These are phyloP conservation scores for Phytopythium oedochilum DNA, from an alignment of 352 stramenopile genomes.

Conservation along the genomic window DNA sequence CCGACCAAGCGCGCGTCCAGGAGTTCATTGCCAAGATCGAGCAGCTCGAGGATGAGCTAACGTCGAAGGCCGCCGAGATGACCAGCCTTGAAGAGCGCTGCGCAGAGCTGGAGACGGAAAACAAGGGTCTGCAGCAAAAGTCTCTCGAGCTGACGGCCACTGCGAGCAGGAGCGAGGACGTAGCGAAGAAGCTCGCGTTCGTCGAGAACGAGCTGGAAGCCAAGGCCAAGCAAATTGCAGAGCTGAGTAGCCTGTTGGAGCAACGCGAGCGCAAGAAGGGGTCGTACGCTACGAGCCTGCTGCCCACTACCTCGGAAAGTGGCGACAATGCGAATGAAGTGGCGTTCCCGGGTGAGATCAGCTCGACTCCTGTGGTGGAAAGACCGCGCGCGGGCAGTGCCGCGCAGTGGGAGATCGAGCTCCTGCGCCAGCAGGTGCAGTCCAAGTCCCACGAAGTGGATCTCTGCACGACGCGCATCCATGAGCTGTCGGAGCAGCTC, in stretches of 20 bases:
- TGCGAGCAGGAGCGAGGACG: conserved; percentile 42
- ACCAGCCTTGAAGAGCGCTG: conserved; percentile 50
- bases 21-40: conserved; percentile 45
- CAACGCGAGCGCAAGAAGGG: conserved; percentile 8
- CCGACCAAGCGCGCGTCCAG: conserved; percentile 18
- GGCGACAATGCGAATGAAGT: conserved; percentile 5
- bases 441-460: conserved; percentile 43
- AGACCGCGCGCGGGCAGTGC: conserved; percentile 15
- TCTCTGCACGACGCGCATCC: conserved; percentile 35
- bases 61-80: conserved; percentile 46
- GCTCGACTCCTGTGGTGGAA: background rate
- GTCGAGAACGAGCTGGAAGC: conserved; percentile 43
- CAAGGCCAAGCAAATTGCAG: conserved; percentile 42
- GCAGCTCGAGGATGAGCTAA: conserved; percentile 56
- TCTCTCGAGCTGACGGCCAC: conserved; percentile 32
- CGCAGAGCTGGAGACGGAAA: conserved; percentile 36
- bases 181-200: conserved; percentile 41
- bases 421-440: conserved; percentile 48
- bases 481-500: conserved; percentile 41
- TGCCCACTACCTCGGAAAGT: conserved; percentile 11
- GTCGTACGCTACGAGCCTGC: background rate
- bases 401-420: conserved; percentile 33
- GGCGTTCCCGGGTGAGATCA: background rate
- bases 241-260: conserved; percentile 35
- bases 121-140: conserved; percentile 32